Base-by-base conservation (phyloP, 345 rosid species). In the Firmiana major region DNA sequence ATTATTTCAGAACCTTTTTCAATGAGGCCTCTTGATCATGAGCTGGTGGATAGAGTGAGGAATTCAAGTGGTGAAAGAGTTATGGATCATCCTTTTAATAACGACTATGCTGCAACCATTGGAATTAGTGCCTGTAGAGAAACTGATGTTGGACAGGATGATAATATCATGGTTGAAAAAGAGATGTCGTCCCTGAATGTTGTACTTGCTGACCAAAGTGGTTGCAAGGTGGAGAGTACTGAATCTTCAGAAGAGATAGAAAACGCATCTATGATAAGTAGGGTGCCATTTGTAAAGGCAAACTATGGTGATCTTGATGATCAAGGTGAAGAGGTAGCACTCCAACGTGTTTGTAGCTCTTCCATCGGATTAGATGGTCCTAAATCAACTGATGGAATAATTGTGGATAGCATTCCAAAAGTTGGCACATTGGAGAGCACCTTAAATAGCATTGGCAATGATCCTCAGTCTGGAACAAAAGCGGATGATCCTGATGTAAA, bases 81-180 rank as follows among this genome's bases (percentile, higher is more conserved):
- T 21, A 15, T 15, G 4, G 66, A 71, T 49, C 73, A 21, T 42
- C 26, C 77, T 28, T 11, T 40, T 7, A 21, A 15, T 13, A 60
- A 77, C 16, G 31, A 16, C 63, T 8, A 26, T 67, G 58, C 55
- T 40, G 71, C 75, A 10, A 77, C 40, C 19, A 53, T 13, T n/a
- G 60, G 22, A 9, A 26, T 55, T 48, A 49, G 71, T 58, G 26
- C 17, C 36, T 34, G 55, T 9, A 68, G 45, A 71, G 81, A 64
- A 46, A 58, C 70, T 11, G 42, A 40, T 51, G 55, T 70, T 76
- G 80, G 71, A 59, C 76, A 36, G 66, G 65, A 48, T 68, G 51
- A 45, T n/a, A 22, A 45, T 66, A 51, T 63, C 26, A 19, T 59
- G 73, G 80, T 54, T 63, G 70, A 58, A 71, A 67, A 13, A 65